Base-by-base conservation (phyloP, 2,329 filamentous ascomycete species). In the Madurella mycetomatis region DNA sequence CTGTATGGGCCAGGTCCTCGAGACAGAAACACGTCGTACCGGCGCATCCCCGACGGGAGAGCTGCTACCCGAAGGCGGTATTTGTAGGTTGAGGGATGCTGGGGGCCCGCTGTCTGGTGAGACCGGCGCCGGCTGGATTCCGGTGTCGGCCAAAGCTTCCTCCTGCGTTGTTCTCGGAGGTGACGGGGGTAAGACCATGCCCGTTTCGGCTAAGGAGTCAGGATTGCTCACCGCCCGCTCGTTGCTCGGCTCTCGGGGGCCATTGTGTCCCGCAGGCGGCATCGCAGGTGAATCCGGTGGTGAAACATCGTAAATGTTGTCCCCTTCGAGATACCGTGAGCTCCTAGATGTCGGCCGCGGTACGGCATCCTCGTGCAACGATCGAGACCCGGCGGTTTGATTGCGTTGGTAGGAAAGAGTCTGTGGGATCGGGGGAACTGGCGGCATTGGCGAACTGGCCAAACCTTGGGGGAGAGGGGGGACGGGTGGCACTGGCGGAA, bases 1-100 rank as follows among this genome's bases (percentile, higher is more conserved):
- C 34, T 67, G 66, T 16, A 67, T 70, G 19, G 79, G 78, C 79
- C 79, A 82, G 9, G 78, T 80, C 58, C 68, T 67, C 12, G 72
- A 66, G 55, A 68, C 73, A 5, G 65, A 64, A 40, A 72, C 60
- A 17, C 64, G 61, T n/a, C 62, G 47, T 9, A 55, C 46, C 49
- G 52, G 32, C 11, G 57, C 51, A 9, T 59, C 51, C 32, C 37
- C 44, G 11, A 41, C 31, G 17, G 55, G 30, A 31, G 49, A 15
- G 7, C 42, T 42, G 9, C 40, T 57, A 47, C 49, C 54, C 47
- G 51, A 40, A 9, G 45, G 18, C 19, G 50, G 59, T 30, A 68
- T 69, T 9, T 70, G 64, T 32, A 71, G 50, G 47, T 67, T 67
- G 15, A 70, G 60, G 13, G 54, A 51, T 17, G 61, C 62, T 5